Base-by-base conservation (phyloP, 2,329 filamentous ascomycete species). In the Ophiostoma quercus region DNA sequence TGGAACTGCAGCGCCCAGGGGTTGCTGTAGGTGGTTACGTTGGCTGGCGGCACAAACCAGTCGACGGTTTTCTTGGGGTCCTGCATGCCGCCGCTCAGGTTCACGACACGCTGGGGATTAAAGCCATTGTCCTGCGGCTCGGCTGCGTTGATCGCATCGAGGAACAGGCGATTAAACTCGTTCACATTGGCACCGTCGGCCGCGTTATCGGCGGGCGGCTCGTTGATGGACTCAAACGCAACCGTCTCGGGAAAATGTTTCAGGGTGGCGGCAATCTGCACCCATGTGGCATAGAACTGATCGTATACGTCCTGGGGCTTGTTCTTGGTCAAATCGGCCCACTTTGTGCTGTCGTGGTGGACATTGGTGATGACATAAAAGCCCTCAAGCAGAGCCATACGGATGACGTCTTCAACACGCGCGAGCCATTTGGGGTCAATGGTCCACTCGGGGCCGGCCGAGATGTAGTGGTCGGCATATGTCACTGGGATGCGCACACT, bases 1-100 rank as follows among this genome's bases (percentile, higher is more conserved):
- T 88, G 87, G 74, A 85, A 87, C 74, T 88, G 85, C 39, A 88
- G 80, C 0, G 83, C 85, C 81, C 84, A 88, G 0, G 86, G 85
- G 70, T 86, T 85, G 14, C 80, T 80, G 57, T 83, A 84, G 39
- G 82, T 80, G 1, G 77, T 76, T 0, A 84, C 83, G 43, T 82
- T 80, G 1, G 77, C 76, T 0, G 84, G 83, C 11, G 77, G 77
- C 71, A 81, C 76, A 73, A 88, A 88, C 81, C 82, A 87, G 71
- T 84, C 77, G 1, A 79, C 81, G 2, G 85, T 87, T 75, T 86
- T 84, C 14, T 78, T 74, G 16, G 80, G 80, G 74, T 87, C 84
- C 76, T 85, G 80, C 7, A 80, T 79, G 2, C 81, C 79, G 4
- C 85, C 84, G 3, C 83, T 82, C 5, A 88, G 79, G 12, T 83